Base-by-base conservation (phyloP, 257 asterid species). In the Nicotiana paniculata region DNA sequence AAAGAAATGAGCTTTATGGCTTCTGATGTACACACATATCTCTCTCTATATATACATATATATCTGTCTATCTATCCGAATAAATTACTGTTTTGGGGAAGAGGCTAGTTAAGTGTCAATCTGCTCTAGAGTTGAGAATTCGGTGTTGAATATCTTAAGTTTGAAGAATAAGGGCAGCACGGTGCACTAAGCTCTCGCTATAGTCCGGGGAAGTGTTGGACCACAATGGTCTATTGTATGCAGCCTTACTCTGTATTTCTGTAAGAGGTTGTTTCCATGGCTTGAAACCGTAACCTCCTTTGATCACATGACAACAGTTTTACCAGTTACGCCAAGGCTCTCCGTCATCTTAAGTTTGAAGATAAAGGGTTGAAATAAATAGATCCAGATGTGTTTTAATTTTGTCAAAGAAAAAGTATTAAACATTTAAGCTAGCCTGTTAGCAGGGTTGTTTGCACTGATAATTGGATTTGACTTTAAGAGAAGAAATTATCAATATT, bases 1-100 rank as follows among this genome's bases (percentile, higher is more conserved):
- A 94, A 93, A 87, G 97, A 96, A 9, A 91, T 94, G 98, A 90
- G 82, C 64, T 94, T 96, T 80, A 85, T 90, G 91, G 97, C 95
- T 32, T 87, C 98, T 75, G 89, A 91, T 85, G 99, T 96, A 86
- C 67, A 74, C 81, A 10, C 37, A 58, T 17, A 24, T 26, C 7
- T 24, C 62, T 24, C 43, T 57, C 65, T 26, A 37, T 72, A 39
- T 39, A 37, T 37, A 5, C 5, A 0, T 37, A 37, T 3, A 81
- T 66, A 5, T 6, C 0, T 32, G 0, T 37, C 39, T 67, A 5
- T 58, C 68, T 80, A 78, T 55, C 3, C 12, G 35, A 21, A 72
- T 46, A 81, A 37, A 17, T 11, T 15, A 28, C 17, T 48, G 21
- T 39, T 70, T 39, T 5, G 1, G 4, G 4, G 5, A 9, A 37